A percentile compares a stretch with the other conserved stretches of the same genome.
Evolutionary conservation across 2,329 filamentous ascomycete species (phyloP).

Genomic region (Parastagonospora nodorum): DNA sequence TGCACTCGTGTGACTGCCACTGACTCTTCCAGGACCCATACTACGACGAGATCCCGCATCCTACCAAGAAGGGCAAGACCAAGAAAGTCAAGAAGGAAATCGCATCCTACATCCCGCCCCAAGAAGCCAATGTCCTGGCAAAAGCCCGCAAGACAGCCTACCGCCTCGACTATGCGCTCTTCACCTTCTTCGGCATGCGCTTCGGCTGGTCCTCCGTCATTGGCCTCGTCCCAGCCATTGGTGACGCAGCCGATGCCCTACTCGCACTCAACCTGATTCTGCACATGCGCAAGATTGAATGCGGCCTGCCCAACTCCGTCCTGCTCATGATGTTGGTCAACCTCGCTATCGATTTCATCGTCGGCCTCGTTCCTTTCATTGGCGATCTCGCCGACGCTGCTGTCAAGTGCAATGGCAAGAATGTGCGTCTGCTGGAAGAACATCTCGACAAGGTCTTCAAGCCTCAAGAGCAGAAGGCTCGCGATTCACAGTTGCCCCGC

Average conservation of each 20-base stretch:
- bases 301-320: conserved; percentile 69
- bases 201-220: conserved; percentile 92
- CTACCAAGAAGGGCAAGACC: conserved; percentile 70
- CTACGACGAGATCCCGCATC: conserved; percentile 80
- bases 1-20: not conserved
- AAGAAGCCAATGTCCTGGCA: conserved; percentile 82
- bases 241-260: conserved; percentile 49
- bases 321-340: conserved; percentile 79
- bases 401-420: conserved; percentile 77
- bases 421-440: conserved; percentile 71
- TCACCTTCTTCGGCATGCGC: conserved; percentile 77
- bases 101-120: conserved; percentile 78
- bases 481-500: conserved; percentile 21
- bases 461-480: conserved; percentile 38
- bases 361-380: conserved; percentile 75
- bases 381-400: conserved; percentile 77
- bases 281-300: conserved; percentile 74
- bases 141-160: conserved; percentile 87
- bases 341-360: conserved; percentile 72
- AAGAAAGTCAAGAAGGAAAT: conserved; percentile 87
- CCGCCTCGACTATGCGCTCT: conserved; percentile 81
- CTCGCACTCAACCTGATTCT: conserved; percentile 69
- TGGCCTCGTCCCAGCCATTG: conserved; percentile 80
- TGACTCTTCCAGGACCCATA: conserved; percentile 74
- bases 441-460: conserved; percentile 71